Percentiles rank a stretch among this genome's conserved stretches.
These are phyloP conservation scores for Neonectria sp. DNA, from an alignment of 2,329 filamentous ascomycete species.

Conservation along the genomic window DNA sequence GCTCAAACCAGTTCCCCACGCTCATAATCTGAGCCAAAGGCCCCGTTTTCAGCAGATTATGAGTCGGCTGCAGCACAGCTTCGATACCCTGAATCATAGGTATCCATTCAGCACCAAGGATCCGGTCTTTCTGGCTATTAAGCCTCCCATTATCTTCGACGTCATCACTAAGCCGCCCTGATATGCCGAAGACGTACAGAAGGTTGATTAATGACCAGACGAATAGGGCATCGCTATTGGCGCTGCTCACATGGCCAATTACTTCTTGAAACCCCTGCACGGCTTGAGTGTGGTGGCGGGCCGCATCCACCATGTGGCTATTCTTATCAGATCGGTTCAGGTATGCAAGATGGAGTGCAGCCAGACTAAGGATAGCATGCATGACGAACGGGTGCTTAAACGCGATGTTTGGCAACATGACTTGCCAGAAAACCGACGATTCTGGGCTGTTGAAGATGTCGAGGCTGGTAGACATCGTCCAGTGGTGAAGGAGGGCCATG, in stretches of 20 bases:
- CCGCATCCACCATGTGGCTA: not conserved
- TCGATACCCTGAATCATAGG: constrained; percentile 39
- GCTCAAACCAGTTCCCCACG: constrained; percentile 37
- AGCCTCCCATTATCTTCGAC: not conserved
- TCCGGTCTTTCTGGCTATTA: constrained; percentile 17
- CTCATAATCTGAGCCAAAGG: constrained; percentile 20
- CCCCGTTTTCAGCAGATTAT: constrained; percentile 14
- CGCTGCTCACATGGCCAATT: not conserved
- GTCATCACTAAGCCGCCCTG: not conserved
- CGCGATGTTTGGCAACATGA: constrained; percentile 5
- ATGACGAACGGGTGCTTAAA: constrained; percentile 18
- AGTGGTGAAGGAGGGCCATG: constrained; percentile 23
- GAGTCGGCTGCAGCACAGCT: constrained; percentile 26
- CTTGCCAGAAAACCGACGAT: not conserved
- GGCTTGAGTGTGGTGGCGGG: constrained; percentile 6
- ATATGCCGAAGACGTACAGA: constrained; percentile 18
- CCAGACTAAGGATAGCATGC: constrained; percentile 15
- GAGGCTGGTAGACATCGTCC: constrained; percentile 16
- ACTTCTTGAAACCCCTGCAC: constrained; percentile 13
- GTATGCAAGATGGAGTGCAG: constrained; percentile 18
- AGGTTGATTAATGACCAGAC: constrained; percentile 16
- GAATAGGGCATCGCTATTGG: constrained; percentile 14
- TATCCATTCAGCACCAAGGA: constrained; percentile 38
- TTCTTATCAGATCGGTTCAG: not conserved
- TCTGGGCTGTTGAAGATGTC: constrained; percentile 8